Base-by-base conservation (phyloP, 2,329 filamentous ascomycete species). In the Talaromyces sp. region DNA sequence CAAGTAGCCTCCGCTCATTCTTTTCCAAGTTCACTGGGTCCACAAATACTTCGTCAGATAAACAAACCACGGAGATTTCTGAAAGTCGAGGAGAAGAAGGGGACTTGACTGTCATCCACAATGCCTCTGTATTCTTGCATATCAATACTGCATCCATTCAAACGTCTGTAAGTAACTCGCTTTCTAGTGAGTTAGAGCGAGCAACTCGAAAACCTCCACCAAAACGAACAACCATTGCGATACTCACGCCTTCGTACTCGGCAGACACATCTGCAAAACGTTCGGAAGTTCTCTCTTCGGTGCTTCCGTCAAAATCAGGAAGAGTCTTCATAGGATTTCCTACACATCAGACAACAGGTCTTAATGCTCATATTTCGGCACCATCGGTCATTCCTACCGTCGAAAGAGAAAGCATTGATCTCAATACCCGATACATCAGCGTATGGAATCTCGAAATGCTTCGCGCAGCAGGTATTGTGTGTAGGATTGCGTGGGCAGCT, bases 191-290 rank as follows among this genome's bases (percentile, higher is more conserved):
- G 72, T 83, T 99, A 11, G 92, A 97, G 76, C 86, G 95, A 63
- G 94, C 95, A 17, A 99, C 95, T 0, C 97, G 97, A 77, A 99
- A 99, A 70, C 91, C 92, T 2, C 94, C 95, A 0, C 94, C 94
- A 0, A 96, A 91, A 71, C 84, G 83, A 11, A 95, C 94, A 0
- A 90, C 87, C 56, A 84, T 99, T 27, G 89, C 93, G 7, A 90
- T 97, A 35, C 77, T 99, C 54, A 97, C 92, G 0, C 92, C 93
- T 19, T 95, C 93, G 0, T 96, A 93, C 70, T 91, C 96, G 67
- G 91, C 94, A 68, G 83, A 85, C 0, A 79, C 87, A 57, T 86
- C 87, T 2, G 88, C 89, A 0, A 81, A 87, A 61, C 81, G 72
- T 24, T 73, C 73, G 29, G 91, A 96, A 70, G 87, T 99, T 8